Conservation (phyloP, 1,284 basidiomycete species). For the Polyporus tsugae region DNA sequence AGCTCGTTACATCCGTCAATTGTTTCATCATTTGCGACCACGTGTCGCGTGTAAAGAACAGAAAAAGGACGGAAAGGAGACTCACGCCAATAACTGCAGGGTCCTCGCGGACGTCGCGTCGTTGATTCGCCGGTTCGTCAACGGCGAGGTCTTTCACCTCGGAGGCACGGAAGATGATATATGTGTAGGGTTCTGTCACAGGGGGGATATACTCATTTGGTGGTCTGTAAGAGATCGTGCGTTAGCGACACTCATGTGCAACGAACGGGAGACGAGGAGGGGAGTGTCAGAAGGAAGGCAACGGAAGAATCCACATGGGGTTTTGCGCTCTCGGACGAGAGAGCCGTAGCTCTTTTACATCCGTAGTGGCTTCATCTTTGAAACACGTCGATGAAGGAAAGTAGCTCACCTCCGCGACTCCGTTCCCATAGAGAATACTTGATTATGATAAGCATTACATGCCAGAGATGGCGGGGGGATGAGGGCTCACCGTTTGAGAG, state of each 20-base stretch:
- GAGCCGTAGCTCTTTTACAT: conserved; percentile 67
- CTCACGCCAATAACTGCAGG: conserved; percentile 80
- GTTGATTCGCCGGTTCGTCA: conserved; percentile 64
- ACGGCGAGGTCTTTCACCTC: conserved; percentile 85
- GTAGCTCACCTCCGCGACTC: conserved; percentile 79
- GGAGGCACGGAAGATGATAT: conserved; percentile 85
- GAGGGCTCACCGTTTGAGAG: conserved; percentile 77
- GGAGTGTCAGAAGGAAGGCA: conserved; percentile 74
- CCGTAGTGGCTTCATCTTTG: conserved; percentile 63
- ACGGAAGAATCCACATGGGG: conserved; percentile 74
- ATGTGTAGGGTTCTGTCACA: conserved; percentile 79
- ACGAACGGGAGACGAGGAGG: conserved; percentile 14
- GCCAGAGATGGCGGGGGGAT: conserved; percentile 11
- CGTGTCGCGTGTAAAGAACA: conserved; percentile 11
- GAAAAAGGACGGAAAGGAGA: conserved; percentile 34
- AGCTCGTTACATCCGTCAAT: conserved; percentile 60
- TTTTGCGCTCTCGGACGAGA: conserved; percentile 73
- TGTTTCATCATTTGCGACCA: conserved; percentile 48
- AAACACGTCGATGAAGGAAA: conserved; percentile 12
- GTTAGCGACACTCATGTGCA: conserved; percentile 30
- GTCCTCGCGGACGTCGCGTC: conserved; percentile 76
- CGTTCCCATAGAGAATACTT: conserved; percentile 90
- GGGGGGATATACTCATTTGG: conserved; percentile 79
- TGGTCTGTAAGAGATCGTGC: conserved; percentile 53
- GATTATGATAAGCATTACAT: background rate